Evolutionary conservation across 768 basidiomycete genomes (phyloP).

Genomic region (Leucosporidium creatinivorum): DNA sequence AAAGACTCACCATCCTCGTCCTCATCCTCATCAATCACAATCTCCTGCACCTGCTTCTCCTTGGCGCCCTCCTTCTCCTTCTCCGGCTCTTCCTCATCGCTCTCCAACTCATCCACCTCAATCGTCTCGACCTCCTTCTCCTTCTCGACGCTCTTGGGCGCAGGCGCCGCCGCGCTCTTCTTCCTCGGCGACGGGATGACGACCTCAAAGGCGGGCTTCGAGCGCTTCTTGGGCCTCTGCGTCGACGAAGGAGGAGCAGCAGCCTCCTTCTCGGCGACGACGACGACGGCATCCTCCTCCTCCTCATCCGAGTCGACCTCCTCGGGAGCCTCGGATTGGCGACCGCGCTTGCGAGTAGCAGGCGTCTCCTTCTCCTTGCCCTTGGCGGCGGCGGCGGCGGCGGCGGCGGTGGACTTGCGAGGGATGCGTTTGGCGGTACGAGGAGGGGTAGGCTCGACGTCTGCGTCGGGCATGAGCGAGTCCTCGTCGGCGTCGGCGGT

Average conservation of each 20-base stretch:
- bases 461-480: background rate
- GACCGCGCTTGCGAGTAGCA: background rate
- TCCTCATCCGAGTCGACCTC: too few relatives aligned
- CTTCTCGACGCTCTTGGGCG: too few relatives aligned
- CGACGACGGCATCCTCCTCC: too few relatives aligned
- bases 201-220: conserved; percentile 23
- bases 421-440: background rate
- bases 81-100: too few relatives aligned
- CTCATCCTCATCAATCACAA: too few relatives aligned
- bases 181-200: too few relatives aligned
- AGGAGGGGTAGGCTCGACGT: background rate
- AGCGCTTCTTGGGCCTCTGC: conserved; percentile 39
- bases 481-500: background rate
- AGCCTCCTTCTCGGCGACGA: background rate
- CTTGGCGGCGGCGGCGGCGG: background rate
- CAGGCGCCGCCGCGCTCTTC: too few relatives aligned
- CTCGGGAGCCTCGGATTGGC: background rate
- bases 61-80: too few relatives aligned
- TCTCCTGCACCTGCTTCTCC: too few relatives aligned
- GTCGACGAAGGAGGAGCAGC: background rate
- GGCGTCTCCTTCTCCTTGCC: background rate
- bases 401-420: background rate
- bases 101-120: too few relatives aligned
- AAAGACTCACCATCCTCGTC: too few relatives aligned
- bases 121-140: too few relatives aligned